Evolutionary conservation across 2,329 filamentous ascomycete species (phyloP), one percentile per base, ranked within the genome.

Genomic region (Penicillium sp.): DNA sequence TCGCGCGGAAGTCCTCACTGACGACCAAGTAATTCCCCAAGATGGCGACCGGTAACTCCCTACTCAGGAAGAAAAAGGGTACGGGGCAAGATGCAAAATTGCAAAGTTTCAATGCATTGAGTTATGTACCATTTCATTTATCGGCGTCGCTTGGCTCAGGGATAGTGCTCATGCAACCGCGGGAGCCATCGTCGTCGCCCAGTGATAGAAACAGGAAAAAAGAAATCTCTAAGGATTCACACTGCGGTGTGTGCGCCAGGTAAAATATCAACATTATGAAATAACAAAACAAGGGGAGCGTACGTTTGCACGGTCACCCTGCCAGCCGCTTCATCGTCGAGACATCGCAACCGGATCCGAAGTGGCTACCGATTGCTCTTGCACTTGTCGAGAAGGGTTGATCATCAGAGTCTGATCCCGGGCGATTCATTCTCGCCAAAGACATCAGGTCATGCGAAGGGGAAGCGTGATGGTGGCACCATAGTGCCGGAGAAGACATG

Each of bases 221-320:
- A 34, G 12, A 25, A 11, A 34, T 41, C 46, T 18, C 39, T 55
- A 47, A 47, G 49, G 44, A 46, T 47, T 52, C 50, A 52, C 50
- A 37, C 48, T 47, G 47, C 49, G 40, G 38, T 38, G 39, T 34
- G 45, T 34, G 24, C 37, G 35, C 42, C 50, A 43, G 28, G 48
- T 42, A 25, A 41, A 34, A 37, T 24, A 4, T 24, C 36, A 18
- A 36, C 13, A 49, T 25, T 32, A 32, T n/a, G 34, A 5, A 26
- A 46, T 13, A 5, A 8, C 33, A 24, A 12, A 41, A 18, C 8
- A 39, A 26, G 26, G 28, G 29, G 44, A 29, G 35, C 12, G 11
- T 25, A 28, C 39, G 5, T 24, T 28, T 29, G 44, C 41, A 35
- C 40, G 39, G 34, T 49, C 33, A 36, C 25, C 18, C 39, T 47